Base-by-base conservation (phyloP, 163 green algal genomes). In the Chlorella variabilis region DNA sequence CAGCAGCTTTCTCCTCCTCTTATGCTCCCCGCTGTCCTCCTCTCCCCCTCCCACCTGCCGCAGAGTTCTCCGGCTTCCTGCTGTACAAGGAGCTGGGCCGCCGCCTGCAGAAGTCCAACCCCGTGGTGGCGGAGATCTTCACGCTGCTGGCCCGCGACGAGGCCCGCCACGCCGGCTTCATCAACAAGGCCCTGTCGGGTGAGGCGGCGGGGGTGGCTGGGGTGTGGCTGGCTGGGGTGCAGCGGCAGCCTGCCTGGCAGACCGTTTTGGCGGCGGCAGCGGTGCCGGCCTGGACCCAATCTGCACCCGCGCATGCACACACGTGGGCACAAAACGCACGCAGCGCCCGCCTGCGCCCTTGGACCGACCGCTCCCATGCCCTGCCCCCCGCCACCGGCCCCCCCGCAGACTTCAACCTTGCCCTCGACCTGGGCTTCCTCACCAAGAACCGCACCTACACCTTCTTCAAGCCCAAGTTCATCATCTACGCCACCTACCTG, bases 401-500 rank as follows among this genome's bases (percentile, higher is more conserved):
- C 6, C 29, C 15, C 36, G 2, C 77, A 83, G 96, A 99, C 90
- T 99, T 99, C 87, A 95, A 98, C 92, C 90, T 99, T 75, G 94
- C 96, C 3, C 89, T 98, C 71, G 96, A 99, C 90, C 90, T 99
- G 41, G 96, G 96, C 76, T 99, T 99, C 93, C 88, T 99, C 39
- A 99, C 96, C 31, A 98, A 98, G 94, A 98, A 98, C 90, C 88
- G 95, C 83, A 91, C 90, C 81, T 97, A 95, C 87, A 84, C 78
- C 42, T 99, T 98, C 94, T 98, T 98, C 91, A 96, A 97, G 91
- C 96, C 96, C 75, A 96, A 98, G 92, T 99, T 97, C 92, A 99
- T 99, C 89, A 92, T 99, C 79, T 98, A 98, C 85, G 95, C 97
- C n/a, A 99, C 97, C 18, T 99, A 98, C 89, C 91, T 99, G 65